phyloP scores from a whole-genome alignment of 768 basidiomycete genomes.

The Tylopilus intermedius region DNA sequence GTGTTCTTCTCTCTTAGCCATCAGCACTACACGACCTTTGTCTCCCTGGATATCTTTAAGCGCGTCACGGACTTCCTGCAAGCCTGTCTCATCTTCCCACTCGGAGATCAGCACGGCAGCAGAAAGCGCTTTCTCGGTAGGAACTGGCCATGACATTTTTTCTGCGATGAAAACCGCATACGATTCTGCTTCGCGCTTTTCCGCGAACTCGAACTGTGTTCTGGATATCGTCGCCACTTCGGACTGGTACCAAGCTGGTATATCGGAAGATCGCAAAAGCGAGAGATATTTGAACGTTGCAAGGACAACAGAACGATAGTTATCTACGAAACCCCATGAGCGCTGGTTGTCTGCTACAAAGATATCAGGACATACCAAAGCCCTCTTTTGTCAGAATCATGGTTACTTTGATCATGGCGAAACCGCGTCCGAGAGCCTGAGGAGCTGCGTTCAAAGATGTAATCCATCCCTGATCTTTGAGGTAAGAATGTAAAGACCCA shows the following conservation, averaged over 20 bases:
- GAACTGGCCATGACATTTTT: constrained; percentile 74
- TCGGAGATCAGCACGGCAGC: constrained; percentile 69
- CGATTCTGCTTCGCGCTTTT: constrained; percentile 73
- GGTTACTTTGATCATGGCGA: constrained; percentile 85
- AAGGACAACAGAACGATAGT: constrained; percentile 67
- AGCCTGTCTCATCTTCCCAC: constrained; percentile 54
- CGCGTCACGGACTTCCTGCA: constrained; percentile 54
- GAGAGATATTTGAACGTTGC: constrained; percentile 76
- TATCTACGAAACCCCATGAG: constrained; percentile 35
- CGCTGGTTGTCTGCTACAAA: not conserved
- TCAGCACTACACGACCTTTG: constrained; percentile 66
- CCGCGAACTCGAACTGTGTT: constrained; percentile 80
- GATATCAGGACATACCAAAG: constrained; percentile 52
- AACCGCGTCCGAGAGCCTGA: constrained; percentile 71
- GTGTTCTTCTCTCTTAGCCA: constrained; percentile 66
- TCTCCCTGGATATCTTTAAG: constrained; percentile 56
- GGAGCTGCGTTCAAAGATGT: constrained; percentile 67
- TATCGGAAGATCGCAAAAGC: constrained; percentile 55
- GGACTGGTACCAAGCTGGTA: constrained; percentile 64
- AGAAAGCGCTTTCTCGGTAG: constrained; percentile 68
- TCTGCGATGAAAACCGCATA: constrained; percentile 77
- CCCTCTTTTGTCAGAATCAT: constrained; percentile 80
- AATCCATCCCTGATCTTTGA: constrained; percentile 87
- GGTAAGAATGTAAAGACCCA: constrained; percentile 84
- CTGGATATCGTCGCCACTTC: constrained; percentile 69